Evolutionary conservation across 164 flowering plant genomes (phyloP).

Genomic region (Umbellularia californica): DNA sequence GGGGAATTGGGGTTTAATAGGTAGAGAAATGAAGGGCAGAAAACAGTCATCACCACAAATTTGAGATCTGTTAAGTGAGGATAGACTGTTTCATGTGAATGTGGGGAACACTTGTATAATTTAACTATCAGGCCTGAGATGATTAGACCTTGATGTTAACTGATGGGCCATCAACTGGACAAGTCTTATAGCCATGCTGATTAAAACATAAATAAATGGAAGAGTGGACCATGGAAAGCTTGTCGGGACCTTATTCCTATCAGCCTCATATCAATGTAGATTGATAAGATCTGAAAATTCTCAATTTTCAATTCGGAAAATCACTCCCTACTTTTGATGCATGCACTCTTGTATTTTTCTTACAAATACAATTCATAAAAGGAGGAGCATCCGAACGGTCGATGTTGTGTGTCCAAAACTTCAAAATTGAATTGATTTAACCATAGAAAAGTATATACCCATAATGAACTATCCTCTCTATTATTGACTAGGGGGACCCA

Average conservation of each 20-base stretch:
- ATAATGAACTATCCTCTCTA: no score
- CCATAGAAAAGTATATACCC: no score
- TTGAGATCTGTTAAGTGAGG: no score
- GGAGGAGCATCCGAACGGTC: no score
- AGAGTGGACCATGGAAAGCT: no score
- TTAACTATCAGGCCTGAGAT: neutral
- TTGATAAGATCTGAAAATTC: neutral
- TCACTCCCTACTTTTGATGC: neutral
- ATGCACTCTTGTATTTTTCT: neutral
- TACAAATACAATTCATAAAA: no score
- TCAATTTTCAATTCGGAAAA: neutral
- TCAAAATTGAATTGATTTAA: no score
- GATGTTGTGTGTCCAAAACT: no score
- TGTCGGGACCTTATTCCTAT: no score
- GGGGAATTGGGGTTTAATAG: neutral
- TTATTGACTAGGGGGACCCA: no score
- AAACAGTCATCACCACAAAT: no score
- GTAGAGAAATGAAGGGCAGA: neutral
- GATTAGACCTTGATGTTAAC: neutral
- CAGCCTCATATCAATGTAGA: neutral
- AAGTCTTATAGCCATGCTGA: neutral
- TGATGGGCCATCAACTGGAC: neutral
- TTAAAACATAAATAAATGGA: neutral
- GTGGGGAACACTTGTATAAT: neutral
- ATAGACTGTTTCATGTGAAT: neutral